Evolutionary conservation across 345 rosid genomes (phyloP), one percentile per base, ranked within the genome.

Genomic region (Conringia planisiliqua): DNA sequence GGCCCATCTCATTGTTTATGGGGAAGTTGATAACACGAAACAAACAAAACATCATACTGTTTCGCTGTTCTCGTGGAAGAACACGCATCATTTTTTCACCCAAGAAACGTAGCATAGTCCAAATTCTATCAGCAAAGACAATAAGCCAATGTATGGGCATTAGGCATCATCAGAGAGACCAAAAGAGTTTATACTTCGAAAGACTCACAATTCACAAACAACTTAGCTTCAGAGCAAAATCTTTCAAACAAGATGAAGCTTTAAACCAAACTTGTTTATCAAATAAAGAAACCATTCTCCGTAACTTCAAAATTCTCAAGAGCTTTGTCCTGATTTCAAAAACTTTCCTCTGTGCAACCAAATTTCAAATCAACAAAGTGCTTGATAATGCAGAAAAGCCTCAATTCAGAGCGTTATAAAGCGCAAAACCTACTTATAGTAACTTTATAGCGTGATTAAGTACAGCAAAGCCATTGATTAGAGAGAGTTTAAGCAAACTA

Each of bases 1-100:
- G 65, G 64, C 55, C 64, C 55, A 69, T 42, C 3, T 29, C 73
- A 42, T 43, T 42, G 22, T 40, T 29, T 56, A 12, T 68, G 52
- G 55, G 38, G n/a, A n/a, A n/a, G n/a, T 12, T 24, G 60, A 27
- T 8, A 40, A 18, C 11, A 26, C n/a, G 36, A 3, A 17, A 27
- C 39, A n/a, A 39, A 16, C 10, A 16, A 0, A 66, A 68, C 29
- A 68, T 26, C 51, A 38, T 16, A 24, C 1, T 24, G 48, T 38
- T 67, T 52, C 11, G 0, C 14, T 47, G 32, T 65, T 17, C 4
- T 7, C 3, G 2, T 47, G 17, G 42, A 65, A 47, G 30, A 51
- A 13, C 22, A 22, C 10, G 7, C 59, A 9, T 20, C 43, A 18
- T 20, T 48, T 66, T 54, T 5, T 22, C 14, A 11, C 27, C 38